phyloP scores from a whole-genome alignment of 1,284 basidiomycete species.

The Pulveroboletus ridleyi region DNA sequence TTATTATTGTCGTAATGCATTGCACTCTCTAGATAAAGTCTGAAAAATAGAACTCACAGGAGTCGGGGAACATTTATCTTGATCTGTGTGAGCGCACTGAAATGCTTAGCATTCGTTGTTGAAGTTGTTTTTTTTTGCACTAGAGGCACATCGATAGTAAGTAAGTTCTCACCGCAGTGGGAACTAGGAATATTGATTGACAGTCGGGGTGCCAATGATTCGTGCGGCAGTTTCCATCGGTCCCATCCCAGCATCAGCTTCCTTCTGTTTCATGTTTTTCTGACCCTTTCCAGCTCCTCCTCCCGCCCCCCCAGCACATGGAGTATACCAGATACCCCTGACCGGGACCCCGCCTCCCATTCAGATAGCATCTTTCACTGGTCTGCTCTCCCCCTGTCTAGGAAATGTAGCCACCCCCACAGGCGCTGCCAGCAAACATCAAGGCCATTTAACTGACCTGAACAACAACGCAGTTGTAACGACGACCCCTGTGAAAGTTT shows the following conservation, averaged over 20 bases:
- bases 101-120: too few relatives aligned
- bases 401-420: constrained; percentile 39
- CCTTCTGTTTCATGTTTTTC: background rate
- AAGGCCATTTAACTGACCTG: constrained; percentile 20
- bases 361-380: constrained; percentile 45
- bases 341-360: constrained; percentile 19
- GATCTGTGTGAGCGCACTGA: too few relatives aligned
- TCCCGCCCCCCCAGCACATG: constrained; percentile 38
- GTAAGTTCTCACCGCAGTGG: too few relatives aligned
- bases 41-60: too few relatives aligned
- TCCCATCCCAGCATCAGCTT: background rate
- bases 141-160: too few relatives aligned
- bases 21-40: too few relatives aligned
- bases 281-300: background rate
- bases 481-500: constrained; percentile 41
- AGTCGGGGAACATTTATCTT: too few relatives aligned
- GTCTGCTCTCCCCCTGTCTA: constrained; percentile 37
- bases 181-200: too few relatives aligned
- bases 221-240: too few relatives aligned
- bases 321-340: constrained; percentile 45
- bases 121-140: too few relatives aligned
- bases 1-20: too few relatives aligned
- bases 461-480: constrained; percentile 19
- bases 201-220: too few relatives aligned
- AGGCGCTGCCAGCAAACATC: constrained; percentile 41